These are phyloP conservation scores for Phyllosticta capitalensis DNA, from an alignment of 2,329 filamentous ascomycete species.

Conservation along the genomic window DNA sequence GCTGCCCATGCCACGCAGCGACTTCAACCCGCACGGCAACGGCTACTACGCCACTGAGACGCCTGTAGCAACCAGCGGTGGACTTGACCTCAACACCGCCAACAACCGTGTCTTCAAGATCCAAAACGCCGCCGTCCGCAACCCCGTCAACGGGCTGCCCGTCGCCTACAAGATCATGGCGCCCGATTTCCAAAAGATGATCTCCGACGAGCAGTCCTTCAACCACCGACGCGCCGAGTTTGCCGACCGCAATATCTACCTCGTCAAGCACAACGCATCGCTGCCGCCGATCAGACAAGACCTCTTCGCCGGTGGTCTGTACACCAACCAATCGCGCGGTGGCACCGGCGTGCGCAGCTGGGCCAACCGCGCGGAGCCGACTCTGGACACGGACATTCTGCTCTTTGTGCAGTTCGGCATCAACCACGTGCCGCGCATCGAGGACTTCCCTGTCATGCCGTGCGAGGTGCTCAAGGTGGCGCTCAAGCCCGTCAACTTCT, in stretches of 20 bases:
- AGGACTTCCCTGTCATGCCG: conserved; percentile 53
- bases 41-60: conserved; percentile 41
- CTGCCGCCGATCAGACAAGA: conserved; percentile 23
- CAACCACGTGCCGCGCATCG: conserved; percentile 46
- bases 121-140: conserved; percentile 35
- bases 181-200: conserved; percentile 41
- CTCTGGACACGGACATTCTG: conserved; percentile 48
- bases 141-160: conserved; percentile 39
- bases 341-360: conserved; percentile 39
- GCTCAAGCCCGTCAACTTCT: conserved; percentile 51
- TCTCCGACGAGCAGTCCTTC: conserved; percentile 43
- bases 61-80: conserved; percentile 38
- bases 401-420: conserved; percentile 50
- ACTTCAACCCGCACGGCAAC: conserved; percentile 47
- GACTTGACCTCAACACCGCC: conserved; percentile 39
- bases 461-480: conserved; percentile 48
- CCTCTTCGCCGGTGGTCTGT: conserved; percentile 50
- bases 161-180: conserved; percentile 43
- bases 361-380: conserved; percentile 43
- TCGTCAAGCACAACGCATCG: conserved; percentile 47
- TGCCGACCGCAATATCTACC: conserved; percentile 49
- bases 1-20: conserved; percentile 48
- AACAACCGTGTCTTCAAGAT: conserved; percentile 42
- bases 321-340: conserved; percentile 51
- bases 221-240: conserved; percentile 51